phyloP scores from a whole-genome alignment of 768 basidiomycete genomes.

The Heimioporus sp. region DNA sequence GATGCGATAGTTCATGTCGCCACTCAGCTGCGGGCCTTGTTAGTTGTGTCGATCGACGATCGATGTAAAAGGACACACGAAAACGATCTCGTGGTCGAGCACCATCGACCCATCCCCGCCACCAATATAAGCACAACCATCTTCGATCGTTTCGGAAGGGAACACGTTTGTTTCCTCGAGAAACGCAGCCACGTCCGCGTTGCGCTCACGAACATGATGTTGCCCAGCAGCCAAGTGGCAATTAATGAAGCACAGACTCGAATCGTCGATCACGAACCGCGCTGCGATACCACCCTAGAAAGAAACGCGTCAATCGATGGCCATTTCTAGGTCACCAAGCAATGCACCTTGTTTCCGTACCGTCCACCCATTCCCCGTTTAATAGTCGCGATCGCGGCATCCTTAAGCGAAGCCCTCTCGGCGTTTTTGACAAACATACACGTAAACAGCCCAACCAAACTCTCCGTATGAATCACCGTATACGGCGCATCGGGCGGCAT shows the following conservation, averaged over 20 bases:
- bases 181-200: constrained; percentile 84
- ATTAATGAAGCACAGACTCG: constrained; percentile 93
- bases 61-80: constrained; percentile 42
- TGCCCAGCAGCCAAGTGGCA: constrained; percentile 98
- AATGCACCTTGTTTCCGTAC: constrained; percentile 90
- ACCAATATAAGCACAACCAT: constrained; percentile 70
- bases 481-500: constrained; percentile 79
- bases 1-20: constrained; percentile 97
- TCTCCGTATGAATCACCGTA: constrained; percentile 80
- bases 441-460: constrained; percentile 84
- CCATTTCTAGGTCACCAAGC: not conserved
- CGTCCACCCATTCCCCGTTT: constrained; percentile 92
- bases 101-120: constrained; percentile 94
- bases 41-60: not conserved
- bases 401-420: constrained; percentile 58
- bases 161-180: constrained; percentile 80
- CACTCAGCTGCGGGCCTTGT: constrained; percentile 58
- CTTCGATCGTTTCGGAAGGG: constrained; percentile 45
- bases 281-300: constrained; percentile 85
- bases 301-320: not conserved
- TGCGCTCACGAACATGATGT: constrained; percentile 73
- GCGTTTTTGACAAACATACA: constrained; percentile 70
- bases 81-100: constrained; percentile 92
- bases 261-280: constrained; percentile 86
- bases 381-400: constrained; percentile 74